Evolutionary conservation across 257 asterid species (phyloP).

Genomic region (Galeopsis tetrahit): DNA sequence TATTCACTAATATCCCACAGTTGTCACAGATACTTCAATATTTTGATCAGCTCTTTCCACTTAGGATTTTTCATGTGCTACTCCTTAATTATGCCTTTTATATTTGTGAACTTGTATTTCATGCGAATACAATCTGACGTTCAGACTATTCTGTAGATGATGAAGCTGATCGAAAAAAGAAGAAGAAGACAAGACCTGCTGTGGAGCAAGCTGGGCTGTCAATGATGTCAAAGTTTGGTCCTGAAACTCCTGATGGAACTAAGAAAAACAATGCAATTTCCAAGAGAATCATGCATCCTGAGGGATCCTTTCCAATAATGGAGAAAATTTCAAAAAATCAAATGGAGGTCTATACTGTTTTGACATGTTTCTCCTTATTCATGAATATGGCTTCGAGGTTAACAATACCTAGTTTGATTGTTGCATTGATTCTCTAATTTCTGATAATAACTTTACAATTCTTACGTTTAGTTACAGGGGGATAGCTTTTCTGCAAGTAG

Average conservation of each 20-base stretch:
- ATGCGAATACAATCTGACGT: slow-evolving; percentile 32
- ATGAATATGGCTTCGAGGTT: slow-evolving; percentile 6
- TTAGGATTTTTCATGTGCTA: neutral
- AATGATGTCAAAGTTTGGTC: slow-evolving; percentile 52
- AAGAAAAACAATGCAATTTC: slow-evolving; percentile 52
- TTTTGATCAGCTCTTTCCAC: slow-evolving; percentile 10
- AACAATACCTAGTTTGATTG: slow-evolving; percentile 2
- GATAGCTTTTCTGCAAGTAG: slow-evolving; percentile 58
- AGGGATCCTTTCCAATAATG: slow-evolving; percentile 45
- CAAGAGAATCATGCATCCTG: slow-evolving; percentile 57
- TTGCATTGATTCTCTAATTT: neutral
- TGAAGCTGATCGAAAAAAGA: slow-evolving; percentile 81
- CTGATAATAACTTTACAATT: slow-evolving; percentile 19
- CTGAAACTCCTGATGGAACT: slow-evolving; percentile 59
- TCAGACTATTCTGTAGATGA: slow-evolving; percentile 60
- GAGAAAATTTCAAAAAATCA: slow-evolving; percentile 55
- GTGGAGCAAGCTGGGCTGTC: slow-evolving; percentile 56
- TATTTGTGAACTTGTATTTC: slow-evolving; percentile 4
- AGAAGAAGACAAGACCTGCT: slow-evolving; percentile 64
- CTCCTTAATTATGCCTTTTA: slow-evolving; percentile 1
- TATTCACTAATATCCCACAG: too few species aligned
- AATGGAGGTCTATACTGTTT: slow-evolving; percentile 56
- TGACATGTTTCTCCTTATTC: slow-evolving; percentile 12
- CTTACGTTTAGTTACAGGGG: slow-evolving; percentile 54
- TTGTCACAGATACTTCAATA: too few species aligned